Base-by-base conservation (phyloP, 164 flowering plant genomes). In the Protea cynaroides region DNA sequence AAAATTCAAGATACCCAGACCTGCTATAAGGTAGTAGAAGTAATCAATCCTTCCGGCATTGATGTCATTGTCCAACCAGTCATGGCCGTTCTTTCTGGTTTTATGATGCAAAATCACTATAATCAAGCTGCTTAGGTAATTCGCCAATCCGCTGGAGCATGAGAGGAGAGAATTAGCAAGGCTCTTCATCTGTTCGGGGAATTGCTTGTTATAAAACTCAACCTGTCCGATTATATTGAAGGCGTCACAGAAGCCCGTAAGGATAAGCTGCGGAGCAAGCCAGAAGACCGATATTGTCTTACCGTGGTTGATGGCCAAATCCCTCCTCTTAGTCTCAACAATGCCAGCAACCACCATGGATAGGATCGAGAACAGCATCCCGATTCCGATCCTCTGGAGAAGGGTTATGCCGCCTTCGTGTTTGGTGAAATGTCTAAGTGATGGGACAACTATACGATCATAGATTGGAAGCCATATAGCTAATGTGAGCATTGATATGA, bases 101-200 rank as follows among this genome's bases (percentile, higher is more conserved):
- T 62, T 69, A 0, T 49, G 21, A 43, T 85, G 92, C 59, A 89
- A 87, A 13, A 85, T 24, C n/a, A 63, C 64, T 38, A 86, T 84
- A 23, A 86, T 0, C 5, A 79, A 1, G 22, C 73, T 78, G 71
- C 88, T 87, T 18, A 89, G n/a, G 61, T 89, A 89, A 65, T 62
- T 87, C 0, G 92, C 78, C 10, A 78, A 80, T 0, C 79, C 92
- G 18, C 75, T 40, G 5, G 85, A 75, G 10, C 74, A 71, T 13
- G 67, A 79, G 23, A 85, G 67, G 1, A 92, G 65, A 1, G 98
- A 71, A 47, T 82, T 88, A 0, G 81, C 90, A 9, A 85, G 40
- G 62, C 89, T 92, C 25, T 72, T 71, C 94, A 89, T 84, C 63
- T 82, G 76, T 46, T 92, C 97, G 0, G 96, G 97, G 43, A 87